Conservation (phyloP, 176 grass and related monocot species). For the Rhynchospora pubera region DNA sequence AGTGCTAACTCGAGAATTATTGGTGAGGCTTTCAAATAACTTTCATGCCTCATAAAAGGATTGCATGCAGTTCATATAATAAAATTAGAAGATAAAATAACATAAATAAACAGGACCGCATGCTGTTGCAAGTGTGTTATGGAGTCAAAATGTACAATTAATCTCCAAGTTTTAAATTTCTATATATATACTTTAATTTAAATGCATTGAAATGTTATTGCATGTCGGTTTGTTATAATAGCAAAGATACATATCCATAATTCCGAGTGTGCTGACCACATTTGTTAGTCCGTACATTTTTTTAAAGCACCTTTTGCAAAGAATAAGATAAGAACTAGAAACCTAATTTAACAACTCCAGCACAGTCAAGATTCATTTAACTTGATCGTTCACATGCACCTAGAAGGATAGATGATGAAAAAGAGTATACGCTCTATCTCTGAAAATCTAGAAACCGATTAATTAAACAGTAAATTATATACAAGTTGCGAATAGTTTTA, state of each 20-base stretch:
- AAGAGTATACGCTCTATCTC: not conserved
- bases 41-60: too few relatives aligned
- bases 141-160: too few relatives aligned
- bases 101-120: too few relatives aligned
- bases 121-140: too few relatives aligned
- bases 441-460: not conserved
- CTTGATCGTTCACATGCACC: not conserved
- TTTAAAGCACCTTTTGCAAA: not conserved
- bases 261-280: not conserved
- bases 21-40: too few relatives aligned
- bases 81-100: too few relatives aligned
- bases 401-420: not conserved
- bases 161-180: too few relatives aligned
- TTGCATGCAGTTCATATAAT: too few relatives aligned
- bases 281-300: not conserved
- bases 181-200: too few relatives aligned
- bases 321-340: not conserved
- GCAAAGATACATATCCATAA: not conserved
- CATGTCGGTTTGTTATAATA: too few relatives aligned
- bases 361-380: not conserved
- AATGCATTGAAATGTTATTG: too few relatives aligned
- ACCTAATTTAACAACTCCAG: slow-evolving; percentile 6
- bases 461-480: slow-evolving; percentile 1
- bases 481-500: not conserved
- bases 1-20: too few relatives aligned